These are phyloP conservation scores for Lenzites betulinus DNA, from an alignment of 768 basidiomycete species.

Conservation along the genomic window DNA sequence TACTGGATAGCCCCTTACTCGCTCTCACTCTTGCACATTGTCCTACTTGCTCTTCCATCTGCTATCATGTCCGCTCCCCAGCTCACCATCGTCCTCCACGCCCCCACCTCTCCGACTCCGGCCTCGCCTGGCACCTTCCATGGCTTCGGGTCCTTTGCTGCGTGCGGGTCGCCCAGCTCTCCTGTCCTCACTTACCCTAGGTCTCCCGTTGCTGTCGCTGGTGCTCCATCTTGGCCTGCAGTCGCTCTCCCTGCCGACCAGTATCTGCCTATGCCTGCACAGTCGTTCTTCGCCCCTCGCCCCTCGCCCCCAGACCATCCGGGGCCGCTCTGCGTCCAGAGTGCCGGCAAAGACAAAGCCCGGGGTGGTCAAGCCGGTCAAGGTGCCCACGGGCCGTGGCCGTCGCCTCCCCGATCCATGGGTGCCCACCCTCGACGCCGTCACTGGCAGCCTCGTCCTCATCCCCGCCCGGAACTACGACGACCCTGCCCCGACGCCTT, in stretches of 20 bases:
- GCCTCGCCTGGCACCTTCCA: not conserved
- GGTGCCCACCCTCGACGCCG: not conserved
- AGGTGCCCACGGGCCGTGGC: not conserved
- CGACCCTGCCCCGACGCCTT: not conserved
- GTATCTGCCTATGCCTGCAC: not conserved
- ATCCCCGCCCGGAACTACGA: not conserved
- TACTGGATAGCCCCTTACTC: conserved; percentile 5
- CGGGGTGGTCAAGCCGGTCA: not conserved
- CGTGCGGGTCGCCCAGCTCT: not conserved
- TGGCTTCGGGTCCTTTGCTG: not conserved
- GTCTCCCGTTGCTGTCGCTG: not conserved
- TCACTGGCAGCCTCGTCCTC: not conserved
- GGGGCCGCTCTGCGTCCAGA: too few relatives aligned
- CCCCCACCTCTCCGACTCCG: not conserved
- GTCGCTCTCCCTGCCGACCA: not conserved
- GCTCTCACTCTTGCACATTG: not conserved
- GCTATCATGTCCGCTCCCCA: not conserved
- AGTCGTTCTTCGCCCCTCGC: not conserved
- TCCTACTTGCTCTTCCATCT: not conserved
- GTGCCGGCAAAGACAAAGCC: not conserved
- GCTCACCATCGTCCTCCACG: conserved; percentile 7
- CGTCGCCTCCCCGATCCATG: conserved; percentile 6
- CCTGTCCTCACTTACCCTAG: not conserved
- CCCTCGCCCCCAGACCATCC: too few relatives aligned
- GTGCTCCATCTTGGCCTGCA: not conserved